Percentiles rank a stretch among this genome's conserved stretches.
Evolutionary conservation across 306 rosid genomes (phyloP).

Genomic region (Abrus precatorius): DNA sequence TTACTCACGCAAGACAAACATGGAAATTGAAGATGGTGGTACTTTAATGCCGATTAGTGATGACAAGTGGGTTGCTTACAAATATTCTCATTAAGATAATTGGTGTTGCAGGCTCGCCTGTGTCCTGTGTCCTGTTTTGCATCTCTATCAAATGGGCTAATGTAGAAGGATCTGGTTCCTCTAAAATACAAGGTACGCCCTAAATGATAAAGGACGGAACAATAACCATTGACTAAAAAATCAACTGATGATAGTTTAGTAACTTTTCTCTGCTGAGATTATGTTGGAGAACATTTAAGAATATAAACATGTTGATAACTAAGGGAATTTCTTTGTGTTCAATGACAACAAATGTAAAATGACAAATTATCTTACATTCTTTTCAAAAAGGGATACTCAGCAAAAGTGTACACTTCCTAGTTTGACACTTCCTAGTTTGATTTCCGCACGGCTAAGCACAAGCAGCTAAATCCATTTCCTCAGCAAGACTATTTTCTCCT

Average conservation of each 20-base stretch:
- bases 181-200: too few species aligned
- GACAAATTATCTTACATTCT: too few species aligned
- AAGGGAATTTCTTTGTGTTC: too few species aligned
- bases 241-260: neutral
- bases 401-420: too few species aligned
- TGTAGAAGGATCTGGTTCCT: neutral
- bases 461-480: too few species aligned
- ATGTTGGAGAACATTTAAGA: neutral
- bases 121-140: too few species aligned
- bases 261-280: neutral
- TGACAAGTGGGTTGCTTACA: conserved; percentile 67
- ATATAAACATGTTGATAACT: neutral
- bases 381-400: too few species aligned
- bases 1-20: conserved; percentile 52
- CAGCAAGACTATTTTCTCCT: too few species aligned
- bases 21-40: conserved; percentile 46
- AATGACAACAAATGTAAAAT: too few species aligned
- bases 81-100: conserved; percentile 35
- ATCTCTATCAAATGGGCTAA: neutral
- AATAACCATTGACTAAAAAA: neutral
- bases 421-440: too few species aligned
- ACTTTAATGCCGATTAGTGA: conserved; percentile 56
- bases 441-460: too few species aligned
- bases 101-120: neutral
- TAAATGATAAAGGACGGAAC: neutral